phyloP scores from a whole-genome alignment of 2,329 filamentous ascomycete genomes.

The Fusarium nurragi region DNA sequence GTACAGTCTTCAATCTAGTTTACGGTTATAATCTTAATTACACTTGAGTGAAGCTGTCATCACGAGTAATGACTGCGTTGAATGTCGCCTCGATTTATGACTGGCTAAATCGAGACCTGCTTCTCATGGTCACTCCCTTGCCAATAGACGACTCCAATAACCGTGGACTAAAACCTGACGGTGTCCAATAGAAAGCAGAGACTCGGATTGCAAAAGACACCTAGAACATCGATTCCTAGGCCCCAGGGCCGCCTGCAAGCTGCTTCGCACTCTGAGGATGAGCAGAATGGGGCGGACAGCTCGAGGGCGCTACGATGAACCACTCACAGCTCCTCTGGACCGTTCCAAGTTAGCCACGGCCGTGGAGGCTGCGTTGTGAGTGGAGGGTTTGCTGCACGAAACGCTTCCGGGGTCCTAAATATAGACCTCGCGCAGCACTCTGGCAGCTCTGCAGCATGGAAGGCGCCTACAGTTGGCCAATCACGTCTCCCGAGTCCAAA shows the following conservation, averaged over 20 bases:
- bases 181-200: slow-evolving; percentile 27
- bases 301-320: slow-evolving; percentile 36
- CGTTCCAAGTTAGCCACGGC: slow-evolving; percentile 37
- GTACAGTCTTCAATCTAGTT: neutral
- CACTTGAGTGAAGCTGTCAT: neutral
- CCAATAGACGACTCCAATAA: slow-evolving; percentile 3
- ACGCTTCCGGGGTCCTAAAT: slow-evolving; percentile 47
- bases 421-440: slow-evolving; percentile 43
- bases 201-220: neutral
- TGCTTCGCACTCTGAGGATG: slow-evolving; percentile 13
- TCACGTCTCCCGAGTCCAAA: slow-evolving; percentile 39
- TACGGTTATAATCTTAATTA: neutral
- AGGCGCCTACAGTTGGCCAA: slow-evolving; percentile 48
- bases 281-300: slow-evolving; percentile 22
- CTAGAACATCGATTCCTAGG: slow-evolving; percentile 13
- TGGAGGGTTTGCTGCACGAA: slow-evolving; percentile 42
- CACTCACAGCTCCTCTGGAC: slow-evolving; percentile 35
- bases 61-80: neutral
- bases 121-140: slow-evolving; percentile 20
- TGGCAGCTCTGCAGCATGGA: slow-evolving; percentile 39
- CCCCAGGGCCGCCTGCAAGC: slow-evolving; percentile 10
- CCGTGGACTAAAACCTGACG: neutral
- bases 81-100: slow-evolving; percentile 2
- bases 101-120: slow-evolving; percentile 5
- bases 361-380: slow-evolving; percentile 30